These are phyloP conservation scores for Besnoitia besnoiti DNA, from an alignment of 169 alveolate genomes.

Conservation along the genomic window DNA sequence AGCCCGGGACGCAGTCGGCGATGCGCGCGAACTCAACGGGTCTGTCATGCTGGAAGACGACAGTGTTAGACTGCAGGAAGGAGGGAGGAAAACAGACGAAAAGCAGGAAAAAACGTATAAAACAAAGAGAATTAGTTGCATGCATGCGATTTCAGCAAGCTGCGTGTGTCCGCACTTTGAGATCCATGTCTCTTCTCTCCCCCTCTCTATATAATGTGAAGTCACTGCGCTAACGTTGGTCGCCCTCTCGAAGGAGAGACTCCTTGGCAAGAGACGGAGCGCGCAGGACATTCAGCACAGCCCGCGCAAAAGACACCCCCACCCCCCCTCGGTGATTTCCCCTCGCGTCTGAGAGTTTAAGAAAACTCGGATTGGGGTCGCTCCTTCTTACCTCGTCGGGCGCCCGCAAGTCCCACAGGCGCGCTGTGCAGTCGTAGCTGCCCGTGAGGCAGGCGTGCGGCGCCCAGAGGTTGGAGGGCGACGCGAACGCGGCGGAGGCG, in stretches of 20 bases:
- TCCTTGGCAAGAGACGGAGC: too few relatives aligned
- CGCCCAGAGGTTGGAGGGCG: background rate
- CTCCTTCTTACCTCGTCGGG: background rate
- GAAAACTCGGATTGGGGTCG: too few relatives aligned
- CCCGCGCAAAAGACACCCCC: too few relatives aligned
- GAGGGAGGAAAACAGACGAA: background rate
- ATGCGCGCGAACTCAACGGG: conserved; percentile 38
- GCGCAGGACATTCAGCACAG: too few relatives aligned
- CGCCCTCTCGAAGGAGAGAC: too few relatives aligned
- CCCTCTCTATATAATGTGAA: too few relatives aligned
- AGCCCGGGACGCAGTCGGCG: conserved; percentile 26
- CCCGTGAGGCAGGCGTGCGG: conserved; percentile 23
- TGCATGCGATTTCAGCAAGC: background rate
- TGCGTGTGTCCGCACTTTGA: too few relatives aligned
- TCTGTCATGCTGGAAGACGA: background rate
- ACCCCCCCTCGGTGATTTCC: too few relatives aligned
- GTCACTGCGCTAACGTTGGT: too few relatives aligned
- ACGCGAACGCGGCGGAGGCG: too few relatives aligned
- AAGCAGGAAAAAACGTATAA: background rate
- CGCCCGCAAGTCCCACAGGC: conserved; percentile 33
- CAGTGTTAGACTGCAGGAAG: background rate
- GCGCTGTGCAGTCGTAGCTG: conserved; percentile 39
- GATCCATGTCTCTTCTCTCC: too few relatives aligned
- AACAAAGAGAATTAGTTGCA: background rate
- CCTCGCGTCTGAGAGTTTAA: too few relatives aligned